Percentiles rank a stretch among this genome's conserved stretches.
These are phyloP conservation scores for Fraxinus angustifolia DNA, from an alignment of 305 asterid species.

Conservation along the genomic window DNA sequence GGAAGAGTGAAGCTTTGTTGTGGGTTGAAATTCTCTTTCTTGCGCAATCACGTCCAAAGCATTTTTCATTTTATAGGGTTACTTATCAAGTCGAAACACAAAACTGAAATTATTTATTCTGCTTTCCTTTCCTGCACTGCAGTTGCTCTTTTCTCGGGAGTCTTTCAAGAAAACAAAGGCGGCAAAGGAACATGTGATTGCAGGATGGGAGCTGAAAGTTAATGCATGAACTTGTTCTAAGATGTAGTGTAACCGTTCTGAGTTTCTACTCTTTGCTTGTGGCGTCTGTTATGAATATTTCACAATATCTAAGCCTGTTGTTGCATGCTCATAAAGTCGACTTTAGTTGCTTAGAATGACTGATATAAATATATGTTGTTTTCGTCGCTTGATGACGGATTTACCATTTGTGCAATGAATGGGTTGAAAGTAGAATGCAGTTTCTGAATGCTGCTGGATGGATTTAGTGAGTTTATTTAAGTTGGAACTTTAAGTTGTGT, in stretches of 20 bases:
- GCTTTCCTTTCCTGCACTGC: neutral
- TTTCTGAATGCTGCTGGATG: neutral
- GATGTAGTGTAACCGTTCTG: neutral
- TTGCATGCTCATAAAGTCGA: neutral
- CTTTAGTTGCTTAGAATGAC: neutral
- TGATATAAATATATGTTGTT: neutral
- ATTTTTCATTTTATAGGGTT: neutral
- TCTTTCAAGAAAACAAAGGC: constrained; percentile 65
- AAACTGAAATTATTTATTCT: neutral
- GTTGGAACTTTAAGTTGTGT: neutral
- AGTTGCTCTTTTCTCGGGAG: constrained; percentile 57
- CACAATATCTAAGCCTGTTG: neutral
- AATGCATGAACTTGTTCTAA: constrained; percentile 32
- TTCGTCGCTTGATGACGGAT: neutral
- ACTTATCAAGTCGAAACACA: neutral
- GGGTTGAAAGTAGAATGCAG: neutral
- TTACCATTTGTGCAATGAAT: neutral
- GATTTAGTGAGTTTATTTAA: neutral
- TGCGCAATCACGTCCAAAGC: neutral
- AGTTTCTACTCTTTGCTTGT: neutral
- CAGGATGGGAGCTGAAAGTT: constrained; percentile 79
- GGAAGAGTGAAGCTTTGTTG: neutral
- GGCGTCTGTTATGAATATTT: neutral
- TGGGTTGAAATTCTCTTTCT: neutral
- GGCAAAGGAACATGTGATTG: constrained; percentile 46